These are phyloP conservation scores for Lentinula lateritia DNA, from an alignment of 768 basidiomycete genomes.

Conservation along the genomic window DNA sequence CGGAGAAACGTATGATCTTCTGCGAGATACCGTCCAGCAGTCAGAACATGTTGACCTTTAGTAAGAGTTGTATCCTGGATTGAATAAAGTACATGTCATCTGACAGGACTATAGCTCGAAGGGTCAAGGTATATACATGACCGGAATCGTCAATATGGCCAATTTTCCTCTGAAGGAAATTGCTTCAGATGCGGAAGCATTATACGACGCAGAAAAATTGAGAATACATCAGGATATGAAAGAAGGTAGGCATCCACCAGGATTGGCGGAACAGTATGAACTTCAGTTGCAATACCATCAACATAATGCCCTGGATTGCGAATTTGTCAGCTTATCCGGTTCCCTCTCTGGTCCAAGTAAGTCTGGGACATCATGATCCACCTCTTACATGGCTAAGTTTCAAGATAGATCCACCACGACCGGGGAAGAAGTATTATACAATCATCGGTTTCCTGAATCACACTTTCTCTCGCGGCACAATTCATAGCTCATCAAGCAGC, in stretches of 20 bases:
- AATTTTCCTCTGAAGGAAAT: slow-evolving; percentile 13
- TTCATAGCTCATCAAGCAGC: slow-evolving; percentile 30
- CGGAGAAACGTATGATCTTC: slow-evolving; percentile 20
- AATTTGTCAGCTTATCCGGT: slow-evolving; percentile 25
- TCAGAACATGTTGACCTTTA: slow-evolving; percentile 25
- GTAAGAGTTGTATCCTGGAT: slow-evolving; percentile 15
- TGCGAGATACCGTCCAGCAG: slow-evolving; percentile 20
- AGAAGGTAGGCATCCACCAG: slow-evolving; percentile 6
- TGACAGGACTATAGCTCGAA: slow-evolving; percentile 10
- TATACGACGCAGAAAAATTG: slow-evolving; percentile 7
- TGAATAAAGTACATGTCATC: not conserved
- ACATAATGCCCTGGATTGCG: slow-evolving; percentile 21
- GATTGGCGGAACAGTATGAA: slow-evolving; percentile 11
- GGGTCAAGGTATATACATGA: slow-evolving; percentile 10
- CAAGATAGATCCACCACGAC: slow-evolving; percentile 21
- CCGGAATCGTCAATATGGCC: slow-evolving; percentile 12
- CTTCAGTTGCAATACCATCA: slow-evolving; percentile 9
- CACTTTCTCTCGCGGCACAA: slow-evolving; percentile 41
- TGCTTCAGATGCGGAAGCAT: slow-evolving; percentile 10
- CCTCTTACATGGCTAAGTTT: slow-evolving; percentile 3
- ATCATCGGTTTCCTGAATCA: slow-evolving; percentile 33
- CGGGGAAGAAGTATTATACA: slow-evolving; percentile 38
- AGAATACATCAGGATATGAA: slow-evolving; percentile 4
- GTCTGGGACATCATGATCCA: not conserved
- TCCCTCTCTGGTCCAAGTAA: slow-evolving; percentile 16